Base-by-base conservation (phyloP, 2,329 filamentous ascomycete genomes). In the Xylaria polymorpha region DNA sequence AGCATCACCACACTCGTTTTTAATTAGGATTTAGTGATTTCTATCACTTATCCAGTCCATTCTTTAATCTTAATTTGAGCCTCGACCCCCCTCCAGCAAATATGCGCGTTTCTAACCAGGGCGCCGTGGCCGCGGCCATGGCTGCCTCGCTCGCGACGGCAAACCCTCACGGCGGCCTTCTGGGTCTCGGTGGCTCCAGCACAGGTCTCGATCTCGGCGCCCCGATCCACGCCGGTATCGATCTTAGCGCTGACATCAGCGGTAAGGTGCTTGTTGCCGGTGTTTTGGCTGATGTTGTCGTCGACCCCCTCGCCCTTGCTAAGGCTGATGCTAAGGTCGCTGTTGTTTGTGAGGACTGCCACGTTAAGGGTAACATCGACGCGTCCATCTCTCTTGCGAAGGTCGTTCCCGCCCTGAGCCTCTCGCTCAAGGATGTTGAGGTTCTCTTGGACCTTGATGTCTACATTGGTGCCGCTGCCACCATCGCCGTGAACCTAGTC, bases 401-500 rank as follows among this genome's bases (percentile, higher is more conserved):
- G 46, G 76, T 83, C 4, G 69, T 80, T 22, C 84, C 85, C 0
- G 77, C 80, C 15, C 77, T 83, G 32, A 79, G 81, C 20, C 75
- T 89, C 2, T 79, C 84, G 70, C 85, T 89, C 57, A 81, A 81
- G 50, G 81, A 80, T 5, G 75, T 88, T 70, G 85, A 87, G 76
- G 79, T 86, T 8, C 86, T 86, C 73, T 78, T 88, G 18, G 80
- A 86, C 70, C 73, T 88, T 6, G 82, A 84, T 57, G 79, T 87
- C 0, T 77, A 78, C 8, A 77, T 86, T 32, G 80, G 79, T 4
- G 81, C 80, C 20, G 83, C 80, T 12, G 81, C 85, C 20, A 83
- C 83, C 22, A 86, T 88, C 73, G 83, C 83, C 2, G 76, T 88
- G 53, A 85, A 84, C 72, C 78, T 89, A 0, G 86, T 83, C 72